These are phyloP conservation scores for Biscogniauxia marginata DNA, from an alignment of 2,329 filamentous ascomycete genomes.

Conservation along the genomic window DNA sequence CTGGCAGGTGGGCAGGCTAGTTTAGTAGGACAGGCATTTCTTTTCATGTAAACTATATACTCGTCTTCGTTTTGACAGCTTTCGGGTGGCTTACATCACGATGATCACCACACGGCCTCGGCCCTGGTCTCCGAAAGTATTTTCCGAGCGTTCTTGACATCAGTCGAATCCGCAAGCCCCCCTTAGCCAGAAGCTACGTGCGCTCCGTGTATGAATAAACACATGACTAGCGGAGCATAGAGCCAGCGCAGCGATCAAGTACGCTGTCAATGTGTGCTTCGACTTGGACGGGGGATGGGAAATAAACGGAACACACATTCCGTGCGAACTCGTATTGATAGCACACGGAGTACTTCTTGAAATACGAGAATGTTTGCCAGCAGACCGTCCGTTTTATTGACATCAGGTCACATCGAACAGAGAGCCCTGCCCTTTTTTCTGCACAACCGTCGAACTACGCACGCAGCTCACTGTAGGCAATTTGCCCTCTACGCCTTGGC, in stretches of 20 bases:
- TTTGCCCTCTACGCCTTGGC: constrained; percentile 19
- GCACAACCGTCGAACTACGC: not conserved
- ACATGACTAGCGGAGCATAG: constrained; percentile 6
- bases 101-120: not conserved
- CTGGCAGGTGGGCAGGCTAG: constrained; percentile 3
- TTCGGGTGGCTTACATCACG: not conserved
- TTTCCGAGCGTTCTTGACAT: constrained; percentile 6
- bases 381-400: constrained; percentile 1
- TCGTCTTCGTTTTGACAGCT: not conserved
- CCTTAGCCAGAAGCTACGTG: not conserved
- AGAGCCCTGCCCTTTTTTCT: not conserved
- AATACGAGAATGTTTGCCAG: not conserved
- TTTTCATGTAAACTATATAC: not conserved
- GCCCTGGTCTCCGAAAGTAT: not conserved
- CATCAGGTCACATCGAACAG: constrained; percentile 11
- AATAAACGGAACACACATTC: constrained; percentile 6
- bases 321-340: constrained; percentile 6
- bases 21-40: not conserved
- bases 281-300: constrained; percentile 5
- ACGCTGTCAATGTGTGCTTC: not conserved
- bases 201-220: constrained; percentile 9
- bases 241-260: constrained; percentile 3
- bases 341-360: constrained; percentile 7
- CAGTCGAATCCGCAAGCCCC: constrained; percentile 16
- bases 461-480: constrained; percentile 5